Evolutionary conservation across 208 protist genomes (phyloP).

Genomic region (Trypanosoma melophagium): DNA sequence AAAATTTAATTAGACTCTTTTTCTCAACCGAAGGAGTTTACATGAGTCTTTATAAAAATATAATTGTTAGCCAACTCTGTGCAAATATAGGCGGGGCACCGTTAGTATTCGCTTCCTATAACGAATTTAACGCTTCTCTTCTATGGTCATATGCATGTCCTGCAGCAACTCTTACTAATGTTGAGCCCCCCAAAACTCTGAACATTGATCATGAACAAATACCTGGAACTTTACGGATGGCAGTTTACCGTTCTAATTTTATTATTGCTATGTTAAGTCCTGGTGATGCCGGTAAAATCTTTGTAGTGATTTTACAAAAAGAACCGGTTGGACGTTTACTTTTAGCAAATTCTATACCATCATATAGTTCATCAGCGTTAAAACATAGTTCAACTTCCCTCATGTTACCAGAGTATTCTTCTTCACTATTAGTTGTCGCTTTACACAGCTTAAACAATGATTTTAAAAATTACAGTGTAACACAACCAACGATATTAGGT

Average conservation of each 20-base stretch:
- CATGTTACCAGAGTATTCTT: conserved; percentile 29
- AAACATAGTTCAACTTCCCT: conserved; percentile 38
- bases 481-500: conserved; percentile 20
- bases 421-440: conserved; percentile 26
- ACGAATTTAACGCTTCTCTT: conserved; percentile 4
- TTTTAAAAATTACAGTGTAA: conserved; percentile 31
- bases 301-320: conserved; percentile 41
- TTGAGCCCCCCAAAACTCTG: conserved; percentile 9
- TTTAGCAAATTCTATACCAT: conserved; percentile 33
- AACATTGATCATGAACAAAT: not conserved
- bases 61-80: conserved; percentile 12
- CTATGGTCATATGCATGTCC: conserved; percentile 6
- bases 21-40: not conserved
- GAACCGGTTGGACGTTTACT: conserved; percentile 39
- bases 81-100: conserved; percentile 13
- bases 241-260: conserved; percentile 25
- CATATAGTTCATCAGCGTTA: conserved; percentile 51
- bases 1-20: conserved; percentile 15
- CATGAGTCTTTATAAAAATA: not conserved
- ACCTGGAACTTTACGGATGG: conserved; percentile 6
- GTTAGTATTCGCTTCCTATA: conserved; percentile 26
- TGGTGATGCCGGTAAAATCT: not conserved
- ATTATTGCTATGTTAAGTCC: conserved; percentile 22
- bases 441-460: conserved; percentile 45
- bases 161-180: not conserved